Percentiles rank a stretch among this genome's conserved stretches.
Conservation (phyloP, 2,329 filamentous ascomycete species). For the Hymenoscyphus occultus region DNA sequence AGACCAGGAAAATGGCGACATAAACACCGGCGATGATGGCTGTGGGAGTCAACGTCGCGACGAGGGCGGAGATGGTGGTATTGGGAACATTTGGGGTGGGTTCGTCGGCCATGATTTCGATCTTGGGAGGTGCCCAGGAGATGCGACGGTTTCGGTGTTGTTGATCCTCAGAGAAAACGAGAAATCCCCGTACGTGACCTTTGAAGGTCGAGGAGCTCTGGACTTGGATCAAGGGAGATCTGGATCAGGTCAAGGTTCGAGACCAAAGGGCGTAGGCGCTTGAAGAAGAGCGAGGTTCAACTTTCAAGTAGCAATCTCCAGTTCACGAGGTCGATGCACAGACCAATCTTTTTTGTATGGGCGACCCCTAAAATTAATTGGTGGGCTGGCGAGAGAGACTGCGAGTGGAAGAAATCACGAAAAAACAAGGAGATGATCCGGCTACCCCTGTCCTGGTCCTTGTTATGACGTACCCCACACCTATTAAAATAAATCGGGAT, state of each 20-base stretch:
- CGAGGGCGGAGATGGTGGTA: slow-evolving; percentile 39
- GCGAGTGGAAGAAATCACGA: slow-evolving; percentile 5
- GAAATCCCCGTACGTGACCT: not conserved
- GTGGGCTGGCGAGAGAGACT: not conserved
- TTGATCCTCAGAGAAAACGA: not conserved
- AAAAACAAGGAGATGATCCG: slow-evolving; percentile 3
- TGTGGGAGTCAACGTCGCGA: slow-evolving; percentile 48
- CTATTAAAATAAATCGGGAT: not conserved
- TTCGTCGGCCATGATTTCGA: slow-evolving; percentile 12
- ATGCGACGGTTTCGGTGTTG: not conserved
- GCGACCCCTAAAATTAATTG: slow-evolving; percentile 2
- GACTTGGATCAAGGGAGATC: not conserved
- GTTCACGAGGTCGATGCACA: not conserved
- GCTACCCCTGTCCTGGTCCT: not conserved
- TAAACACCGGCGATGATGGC: slow-evolving; percentile 45
- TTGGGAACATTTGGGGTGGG: slow-evolving; percentile 15
- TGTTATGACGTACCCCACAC: slow-evolving; percentile 2
- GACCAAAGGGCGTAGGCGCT: not conserved
- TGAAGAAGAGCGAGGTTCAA: not conserved
- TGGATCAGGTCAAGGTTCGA: not conserved
- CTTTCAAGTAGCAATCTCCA: not conserved
- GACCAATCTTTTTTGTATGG: not conserved
- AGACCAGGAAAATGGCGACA: slow-evolving; percentile 46
- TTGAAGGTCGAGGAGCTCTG: not conserved
- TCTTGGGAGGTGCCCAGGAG: not conserved